Evolutionary conservation across 176 grass and related monocot genomes (phyloP), one percentile per base, ranked within the genome.

Genomic region (Cenchrus purpureus): DNA sequence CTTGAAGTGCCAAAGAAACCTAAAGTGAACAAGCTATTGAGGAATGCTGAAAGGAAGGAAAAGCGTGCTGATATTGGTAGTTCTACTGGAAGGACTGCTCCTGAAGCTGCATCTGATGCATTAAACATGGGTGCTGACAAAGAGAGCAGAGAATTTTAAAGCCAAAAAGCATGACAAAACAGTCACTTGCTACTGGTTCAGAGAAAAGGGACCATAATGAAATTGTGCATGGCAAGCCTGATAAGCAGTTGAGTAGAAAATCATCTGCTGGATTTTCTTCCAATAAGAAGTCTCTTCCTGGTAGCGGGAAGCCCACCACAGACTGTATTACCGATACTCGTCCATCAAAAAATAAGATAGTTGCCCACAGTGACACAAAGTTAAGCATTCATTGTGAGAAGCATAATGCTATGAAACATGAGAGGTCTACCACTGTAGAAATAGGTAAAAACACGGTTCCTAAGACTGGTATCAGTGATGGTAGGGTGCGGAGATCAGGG

Each of bases 291-390:
- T 59, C 73, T 86, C 58, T 82, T 76, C 69, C 78, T 79, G 72
- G 77, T 81, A 87, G 20, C 19, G 87, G 22, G 40, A 89, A 95
- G 54, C 71, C 31, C 49, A 92, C 71, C 43, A 56, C 14, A 37
- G 93, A 89, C 25, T 65, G 32, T 51, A 82, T 19, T 31, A 81
- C 84, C 55, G 88, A 90, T 84, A 88, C 60, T n/a, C 71, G 29
- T 74, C 72, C 79, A 14, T 53, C 82, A 82, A 95, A 92, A 79
- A 92, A 48, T 50, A 90, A 95, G 79, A 67, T 20, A 72, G 79
- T 34, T 50, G 73, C 40, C 62, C 87, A 74, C 40, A 79, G 43
- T 29, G 87, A 90, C 65, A 60, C 29, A 0, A 86, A 70, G 32
- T 31, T 81, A 58, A 56, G 16, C 53, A 73, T 31, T 71, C 71